Base-by-base conservation (phyloP, 2,329 filamentous ascomycete species). In the Colletotrichum costaricense region DNA sequence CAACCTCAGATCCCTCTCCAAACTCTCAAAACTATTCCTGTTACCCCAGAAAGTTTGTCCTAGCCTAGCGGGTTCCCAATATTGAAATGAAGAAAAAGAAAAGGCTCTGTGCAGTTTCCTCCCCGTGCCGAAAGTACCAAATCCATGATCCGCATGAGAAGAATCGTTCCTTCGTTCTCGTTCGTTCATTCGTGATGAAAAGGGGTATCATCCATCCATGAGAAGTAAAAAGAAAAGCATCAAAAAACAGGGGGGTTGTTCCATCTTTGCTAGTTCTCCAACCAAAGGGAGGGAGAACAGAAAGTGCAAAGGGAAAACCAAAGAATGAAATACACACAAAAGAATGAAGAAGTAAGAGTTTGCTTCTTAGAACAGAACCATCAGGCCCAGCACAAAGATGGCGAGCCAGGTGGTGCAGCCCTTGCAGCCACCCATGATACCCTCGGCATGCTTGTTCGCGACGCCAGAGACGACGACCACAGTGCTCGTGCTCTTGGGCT, bases 301-400 rank as follows among this genome's bases (percentile, higher is more conserved):
- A 22, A 22, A 49, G 19, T 4, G 42, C 14, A 28, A 28, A 30
- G 24, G n/a, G 46, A 11, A 63, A 35, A 63, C 38, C 9, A 63
- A 60, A 46, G 26, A 49, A 63, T 7, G 42, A 58, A 28, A 58
- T 9, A 35, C 28, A 19, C 28, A n/a, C 26, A 33, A 58, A n/a
- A 28, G n/a, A 54, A 57, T 57, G 57, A 4, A 33, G 42, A 62
- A 67, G n/a, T 30, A 28, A 38, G 49, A n/a, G 38, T 12, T 16
- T 22, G 22, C 58, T 35, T 35, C 60, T 78, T 79, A 85, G 67
- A 83, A 73, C 58, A 80, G 70, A 52, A 82, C 79, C 78, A 73
- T 28, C 33, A 82, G 74, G 58, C 77, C 77, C 14, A 80, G 80
- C 49, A 83, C 71, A 65, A 84, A 75, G 80, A 86, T 80, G 75